phyloP scores from a whole-genome alignment of 306 rosid genomes.

The Comarum palustre region DNA sequence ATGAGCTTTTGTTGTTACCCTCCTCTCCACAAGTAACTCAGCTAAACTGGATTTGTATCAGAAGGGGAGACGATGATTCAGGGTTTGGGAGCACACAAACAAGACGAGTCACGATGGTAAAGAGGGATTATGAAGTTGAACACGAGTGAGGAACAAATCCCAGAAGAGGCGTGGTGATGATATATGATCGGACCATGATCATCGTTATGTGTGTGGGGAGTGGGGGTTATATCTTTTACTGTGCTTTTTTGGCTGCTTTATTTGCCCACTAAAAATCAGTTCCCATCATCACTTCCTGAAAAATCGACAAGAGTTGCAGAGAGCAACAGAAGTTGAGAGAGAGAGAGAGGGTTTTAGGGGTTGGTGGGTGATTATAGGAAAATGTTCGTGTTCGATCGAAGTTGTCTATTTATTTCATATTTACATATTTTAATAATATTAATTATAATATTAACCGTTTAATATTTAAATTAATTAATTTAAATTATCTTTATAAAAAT shows the following conservation, averaged over 20 bases:
- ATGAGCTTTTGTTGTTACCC: constrained; percentile 5
- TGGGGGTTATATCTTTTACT: constrained; percentile 29
- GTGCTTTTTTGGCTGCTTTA: constrained; percentile 15
- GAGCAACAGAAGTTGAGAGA: constrained; percentile 19
- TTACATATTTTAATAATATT: no score
- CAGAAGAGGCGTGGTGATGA: neutral
- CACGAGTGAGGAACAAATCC: constrained; percentile 7
- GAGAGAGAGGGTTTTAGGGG: constrained; percentile 18
- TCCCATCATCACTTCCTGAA: constrained; percentile 39
- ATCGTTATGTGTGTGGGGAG: constrained; percentile 5
- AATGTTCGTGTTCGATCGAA: no score
- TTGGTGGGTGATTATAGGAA: constrained; percentile 39
- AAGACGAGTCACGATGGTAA: constrained; percentile 7
- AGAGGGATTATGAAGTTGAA: constrained; percentile 20
- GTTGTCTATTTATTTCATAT: no score
- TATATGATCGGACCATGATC: neutral
- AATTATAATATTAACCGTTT: no score
- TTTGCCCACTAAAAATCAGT: constrained; percentile 41
- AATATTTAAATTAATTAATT: no score
- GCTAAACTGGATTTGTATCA: constrained; percentile 13
- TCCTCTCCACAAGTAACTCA: constrained; percentile 8
- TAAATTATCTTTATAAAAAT: no score
- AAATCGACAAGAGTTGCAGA: constrained; percentile 40
- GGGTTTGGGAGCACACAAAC: constrained; percentile 15
- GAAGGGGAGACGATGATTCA: neutral